A percentile compares a stretch with the other conserved stretches of the same genome.
Evolutionary conservation across 352 stramenopile species (phyloP).

Genomic region (Phytophthora hibernalis): DNA sequence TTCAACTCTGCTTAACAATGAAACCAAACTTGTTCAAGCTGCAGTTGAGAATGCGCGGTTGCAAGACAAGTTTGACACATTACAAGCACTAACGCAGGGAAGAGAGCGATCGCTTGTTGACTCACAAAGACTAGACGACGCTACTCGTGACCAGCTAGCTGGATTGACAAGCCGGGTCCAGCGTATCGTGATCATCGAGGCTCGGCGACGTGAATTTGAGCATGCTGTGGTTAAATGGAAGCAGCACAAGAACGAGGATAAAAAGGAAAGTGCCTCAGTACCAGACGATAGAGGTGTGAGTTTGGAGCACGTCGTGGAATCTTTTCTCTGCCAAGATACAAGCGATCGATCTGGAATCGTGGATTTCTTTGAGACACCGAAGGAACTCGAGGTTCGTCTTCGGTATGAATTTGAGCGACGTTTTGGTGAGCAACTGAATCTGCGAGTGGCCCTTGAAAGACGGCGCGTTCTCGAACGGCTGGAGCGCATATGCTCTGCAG

Average conservation of each 20-base stretch:
- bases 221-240: slow-evolving; percentile 27
- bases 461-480: slow-evolving; percentile 58
- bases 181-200: slow-evolving; percentile 17
- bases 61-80: slow-evolving; percentile 47
- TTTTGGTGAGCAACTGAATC: slow-evolving; percentile 60
- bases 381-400: slow-evolving; percentile 42
- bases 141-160: slow-evolving; percentile 33
- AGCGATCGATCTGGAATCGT: neutral
- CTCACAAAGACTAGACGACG: slow-evolving; percentile 40
- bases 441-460: slow-evolving; percentile 64
- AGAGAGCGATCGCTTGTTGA: slow-evolving; percentile 44
- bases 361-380: slow-evolving; percentile 16
- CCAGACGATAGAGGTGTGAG: neutral
- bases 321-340: slow-evolving; percentile 27
- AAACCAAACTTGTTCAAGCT: slow-evolving; percentile 37
- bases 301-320: slow-evolving; percentile 30
- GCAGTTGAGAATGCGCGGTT: slow-evolving; percentile 45
- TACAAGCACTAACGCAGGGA: slow-evolving; percentile 50
- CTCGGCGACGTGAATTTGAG: slow-evolving; percentile 22
- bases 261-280: slow-evolving; percentile 1
- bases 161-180: slow-evolving; percentile 34
- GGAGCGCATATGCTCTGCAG: slow-evolving; percentile 50
- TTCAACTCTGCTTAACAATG: slow-evolving; percentile 43
- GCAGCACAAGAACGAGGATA: slow-evolving; percentile 1
- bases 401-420: slow-evolving; percentile 58